A percentile compares a stretch with the other conserved stretches of the same genome.
phyloP scores from a whole-genome alignment of 495 filamentous ascomycete species.

The Penicillium coprophilum region DNA sequence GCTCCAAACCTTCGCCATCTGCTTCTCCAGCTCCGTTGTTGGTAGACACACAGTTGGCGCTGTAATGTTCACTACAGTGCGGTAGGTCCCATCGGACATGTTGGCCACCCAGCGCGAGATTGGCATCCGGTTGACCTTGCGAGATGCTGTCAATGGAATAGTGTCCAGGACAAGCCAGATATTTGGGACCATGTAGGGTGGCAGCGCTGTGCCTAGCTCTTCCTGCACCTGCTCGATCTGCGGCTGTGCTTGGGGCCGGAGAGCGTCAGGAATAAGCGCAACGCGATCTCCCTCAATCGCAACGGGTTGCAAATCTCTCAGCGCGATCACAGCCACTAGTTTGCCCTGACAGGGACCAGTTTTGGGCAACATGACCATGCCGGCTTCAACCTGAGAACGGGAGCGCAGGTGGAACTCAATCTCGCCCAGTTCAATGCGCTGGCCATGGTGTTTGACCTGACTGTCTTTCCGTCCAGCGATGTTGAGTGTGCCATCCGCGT shows the following conservation, averaged over 20 bases:
- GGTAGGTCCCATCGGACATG: slow-evolving; percentile 2
- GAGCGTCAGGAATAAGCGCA: slow-evolving; percentile 1
- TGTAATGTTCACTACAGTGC: slow-evolving; percentile 4
- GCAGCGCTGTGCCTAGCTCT: slow-evolving; percentile 12
- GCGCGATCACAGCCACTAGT: neutral
- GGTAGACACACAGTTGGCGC: too few relatives aligned
- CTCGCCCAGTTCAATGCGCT: slow-evolving; percentile 1
- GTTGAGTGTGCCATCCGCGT: slow-evolving; percentile 25
- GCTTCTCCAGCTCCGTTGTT: slow-evolving; percentile 19
- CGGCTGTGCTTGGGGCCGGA: neutral
- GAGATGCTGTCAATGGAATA: slow-evolving; percentile 35
- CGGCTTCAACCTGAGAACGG: neutral
- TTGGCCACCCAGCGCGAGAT: slow-evolving; percentile 1
- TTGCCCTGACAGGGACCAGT: neutral
- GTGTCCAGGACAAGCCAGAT: slow-evolving; percentile 32
- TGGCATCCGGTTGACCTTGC: slow-evolving; percentile 34
- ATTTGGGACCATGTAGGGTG: slow-evolving; percentile 43
- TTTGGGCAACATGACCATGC: slow-evolving; percentile 3
- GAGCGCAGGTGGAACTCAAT: slow-evolving; percentile 1
- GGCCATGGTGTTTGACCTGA: slow-evolving; percentile 5
- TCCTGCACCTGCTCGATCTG: slow-evolving; percentile 5
- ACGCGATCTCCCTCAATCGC: slow-evolving; percentile 2
- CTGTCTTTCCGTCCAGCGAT: slow-evolving; percentile 31
- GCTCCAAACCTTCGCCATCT: slow-evolving; percentile 20
- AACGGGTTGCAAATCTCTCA: slow-evolving; percentile 1